Evolutionary conservation across 1,284 basidiomycete genomes (phyloP).

Genomic region (Inonotus hispidus): DNA sequence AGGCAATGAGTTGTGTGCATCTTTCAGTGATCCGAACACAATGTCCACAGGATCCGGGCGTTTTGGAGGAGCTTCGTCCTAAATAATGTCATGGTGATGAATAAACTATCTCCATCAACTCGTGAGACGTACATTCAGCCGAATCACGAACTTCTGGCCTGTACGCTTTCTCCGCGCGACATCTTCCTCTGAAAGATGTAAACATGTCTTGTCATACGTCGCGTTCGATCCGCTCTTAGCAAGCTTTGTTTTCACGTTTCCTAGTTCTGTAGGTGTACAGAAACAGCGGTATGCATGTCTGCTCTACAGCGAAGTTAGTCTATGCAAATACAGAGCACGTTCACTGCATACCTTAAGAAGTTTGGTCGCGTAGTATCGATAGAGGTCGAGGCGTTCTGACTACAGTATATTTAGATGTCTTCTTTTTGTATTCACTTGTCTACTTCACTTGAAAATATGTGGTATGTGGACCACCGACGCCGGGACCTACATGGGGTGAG

Average conservation of each 20-base stretch:
- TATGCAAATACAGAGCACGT: neutral
- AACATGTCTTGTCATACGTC: slow-evolving; percentile 82
- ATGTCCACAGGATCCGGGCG: slow-evolving; percentile 53
- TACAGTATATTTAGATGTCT: slow-evolving; percentile 35
- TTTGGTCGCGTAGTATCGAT: slow-evolving; percentile 66
- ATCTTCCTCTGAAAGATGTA: slow-evolving; percentile 84
- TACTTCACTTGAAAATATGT: slow-evolving; percentile 76
- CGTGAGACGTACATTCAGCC: slow-evolving; percentile 67
- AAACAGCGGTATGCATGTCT: slow-evolving; percentile 95
- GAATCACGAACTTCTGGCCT: slow-evolving; percentile 77
- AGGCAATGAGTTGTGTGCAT: slow-evolving; percentile 68
- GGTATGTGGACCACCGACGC: slow-evolving; percentile 62
- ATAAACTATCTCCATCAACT: slow-evolving; percentile 1
- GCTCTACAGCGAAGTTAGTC: slow-evolving; percentile 38
- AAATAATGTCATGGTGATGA: slow-evolving; percentile 2
- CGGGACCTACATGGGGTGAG: slow-evolving; percentile 53
- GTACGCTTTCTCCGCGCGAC: slow-evolving; percentile 66
- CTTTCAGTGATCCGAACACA: slow-evolving; percentile 71
- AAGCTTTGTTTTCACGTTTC: slow-evolving; percentile 61
- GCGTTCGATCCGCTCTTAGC: slow-evolving; percentile 66
- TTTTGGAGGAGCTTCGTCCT: slow-evolving; percentile 51
- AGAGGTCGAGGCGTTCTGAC: slow-evolving; percentile 87
- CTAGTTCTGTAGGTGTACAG: slow-evolving; percentile 69
- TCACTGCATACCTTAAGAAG: slow-evolving; percentile 63
- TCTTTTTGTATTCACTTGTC: slow-evolving; percentile 39